These are phyloP conservation scores for Corynespora cassiicola DNA, from an alignment of 2,329 filamentous ascomycete genomes.

Conservation along the genomic window DNA sequence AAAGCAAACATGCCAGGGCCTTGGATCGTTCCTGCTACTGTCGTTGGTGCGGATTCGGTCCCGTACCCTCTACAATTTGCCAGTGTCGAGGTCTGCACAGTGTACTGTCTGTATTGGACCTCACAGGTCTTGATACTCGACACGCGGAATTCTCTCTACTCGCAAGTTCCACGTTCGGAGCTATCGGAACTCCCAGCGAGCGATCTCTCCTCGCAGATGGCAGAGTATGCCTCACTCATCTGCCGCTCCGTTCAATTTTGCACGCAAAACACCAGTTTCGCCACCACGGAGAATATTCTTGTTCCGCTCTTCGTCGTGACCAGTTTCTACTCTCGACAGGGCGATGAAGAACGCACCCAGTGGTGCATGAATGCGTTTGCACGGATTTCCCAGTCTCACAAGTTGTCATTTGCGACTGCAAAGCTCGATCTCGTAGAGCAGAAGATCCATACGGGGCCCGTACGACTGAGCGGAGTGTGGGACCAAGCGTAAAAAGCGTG, in stretches of 20 bases:
- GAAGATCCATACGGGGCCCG: background rate
- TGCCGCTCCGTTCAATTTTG: conserved; percentile 27
- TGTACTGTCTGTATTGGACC: conserved; percentile 24
- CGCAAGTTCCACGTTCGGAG: conserved; percentile 6
- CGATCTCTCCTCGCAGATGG: conserved; percentile 7
- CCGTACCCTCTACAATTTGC: conserved; percentile 24
- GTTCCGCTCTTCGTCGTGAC: conserved; percentile 18
- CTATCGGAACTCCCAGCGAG: conserved; percentile 3
- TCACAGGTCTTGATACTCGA: conserved; percentile 25
- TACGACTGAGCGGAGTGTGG: conserved; percentile 2
- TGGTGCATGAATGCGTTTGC: conserved; percentile 20
- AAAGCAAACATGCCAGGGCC: conserved; percentile 12
- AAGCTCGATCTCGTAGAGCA: conserved; percentile 5
- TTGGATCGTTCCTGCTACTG: conserved; percentile 13
- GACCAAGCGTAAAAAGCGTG: conserved; percentile 2
- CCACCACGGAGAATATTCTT: conserved; percentile 25
- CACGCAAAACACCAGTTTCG: conserved; percentile 17
- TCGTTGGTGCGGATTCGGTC: conserved; percentile 7
- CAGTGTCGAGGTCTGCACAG: conserved; percentile 22
- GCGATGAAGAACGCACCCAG: conserved; percentile 16
- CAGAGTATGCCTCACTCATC: conserved; percentile 22
- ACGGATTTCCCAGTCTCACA: conserved; percentile 19
- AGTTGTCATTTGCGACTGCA: conserved; percentile 12
- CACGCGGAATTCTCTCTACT: conserved; percentile 12
- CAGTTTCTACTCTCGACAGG: conserved; percentile 16